Evolutionary conservation across 805 yeast genomes (phyloP), one percentile per base, ranked within the genome.

Genomic region (Candida coquimbonensis): DNA sequence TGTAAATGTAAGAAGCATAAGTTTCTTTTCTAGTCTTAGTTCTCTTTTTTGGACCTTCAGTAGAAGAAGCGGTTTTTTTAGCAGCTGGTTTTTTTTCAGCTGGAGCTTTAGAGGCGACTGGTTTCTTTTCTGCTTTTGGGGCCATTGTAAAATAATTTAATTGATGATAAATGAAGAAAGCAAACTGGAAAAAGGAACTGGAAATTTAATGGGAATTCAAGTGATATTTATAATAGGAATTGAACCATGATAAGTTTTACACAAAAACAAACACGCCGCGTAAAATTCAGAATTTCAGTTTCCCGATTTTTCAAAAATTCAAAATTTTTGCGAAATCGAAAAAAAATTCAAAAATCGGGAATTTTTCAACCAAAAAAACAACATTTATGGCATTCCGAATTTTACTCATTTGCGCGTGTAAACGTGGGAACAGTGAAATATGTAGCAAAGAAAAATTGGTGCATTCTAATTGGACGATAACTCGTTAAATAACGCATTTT

Each of bases 1-100:
- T 91, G 93, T 90, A 91, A 70, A 91, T 91, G 77, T 91, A 91
- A 53, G 97, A 89, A 56, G 96, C 88, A 80, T 89, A 91, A 56
- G 97, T 88, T 77, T 91, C 97, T 85, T 89, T 90, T 83, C 97
- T 88, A 63, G 90, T 74, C 85, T 90, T 90, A 61, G 88, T 68
- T 80, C 96, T 88, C 86, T 87, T 90, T 82, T 88, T 90, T 69
- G 83, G 73, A 65, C 81, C 91, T 50, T 81, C 78, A 59, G 86
- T 66, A 54, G 88, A 75, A 59, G 95, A 73, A 56, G 96, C 80
- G 68, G 95, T 87, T 80, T 55, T 58, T 50, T 85, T 85, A 64
- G 87, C 87, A 68, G 96, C 93, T 68, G 89, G 87, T 77, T 87
- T 88, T 84, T 89, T 88, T 74, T 87, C 95, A 72, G 95, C 95